Evolutionary conservation across 805 yeast genomes (phyloP).

Genomic region (Saccharomycopsis guyanensis): DNA sequence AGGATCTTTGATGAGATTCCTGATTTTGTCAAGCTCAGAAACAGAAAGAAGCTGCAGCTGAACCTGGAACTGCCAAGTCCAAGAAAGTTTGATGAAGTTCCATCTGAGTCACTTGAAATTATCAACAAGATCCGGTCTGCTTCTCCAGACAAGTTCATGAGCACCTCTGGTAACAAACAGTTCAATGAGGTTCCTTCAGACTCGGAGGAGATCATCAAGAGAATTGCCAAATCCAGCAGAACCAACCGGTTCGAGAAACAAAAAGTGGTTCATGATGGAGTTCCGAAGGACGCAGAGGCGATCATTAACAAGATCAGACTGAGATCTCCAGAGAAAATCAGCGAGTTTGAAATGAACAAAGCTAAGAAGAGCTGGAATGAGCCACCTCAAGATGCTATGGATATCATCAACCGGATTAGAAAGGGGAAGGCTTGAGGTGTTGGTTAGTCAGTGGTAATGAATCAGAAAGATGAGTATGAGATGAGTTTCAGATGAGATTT

Average conservation of each 20-base stretch:
- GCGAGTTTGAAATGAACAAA: constrained; percentile 10
- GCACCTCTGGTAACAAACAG: not conserved
- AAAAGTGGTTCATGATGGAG: constrained; percentile 1
- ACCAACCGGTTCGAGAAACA: not conserved
- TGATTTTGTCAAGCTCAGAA: constrained; percentile 18
- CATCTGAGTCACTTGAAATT: constrained; percentile 17
- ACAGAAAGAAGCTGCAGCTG: constrained; percentile 13
- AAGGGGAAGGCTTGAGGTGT: too few relatives aligned
- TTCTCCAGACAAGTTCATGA: constrained; percentile 13
- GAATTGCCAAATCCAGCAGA: not conserved
- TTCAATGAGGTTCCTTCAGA: constrained; percentile 1
- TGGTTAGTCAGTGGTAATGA: too few relatives aligned
- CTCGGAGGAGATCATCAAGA: constrained; percentile 6
- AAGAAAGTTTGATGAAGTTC: constrained; percentile 11
- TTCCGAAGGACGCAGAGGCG: constrained; percentile 20
- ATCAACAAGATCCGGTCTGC: constrained; percentile 19
- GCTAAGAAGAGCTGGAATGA: constrained; percentile 1
- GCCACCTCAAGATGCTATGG: constrained; percentile 19
- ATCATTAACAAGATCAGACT: constrained; percentile 19
- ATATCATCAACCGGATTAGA: constrained; percentile 17
- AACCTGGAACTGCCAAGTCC: not conserved
- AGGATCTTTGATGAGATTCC: constrained; percentile 19
- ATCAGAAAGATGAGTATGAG: too few relatives aligned
- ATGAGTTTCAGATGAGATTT: too few relatives aligned
- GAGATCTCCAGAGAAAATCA: constrained; percentile 15